Evolutionary conservation across 371 early-diverging fungal genomes (phyloP), one percentile per base, ranked within the genome.

Genomic region (Lichtheimia corymbifera): DNA sequence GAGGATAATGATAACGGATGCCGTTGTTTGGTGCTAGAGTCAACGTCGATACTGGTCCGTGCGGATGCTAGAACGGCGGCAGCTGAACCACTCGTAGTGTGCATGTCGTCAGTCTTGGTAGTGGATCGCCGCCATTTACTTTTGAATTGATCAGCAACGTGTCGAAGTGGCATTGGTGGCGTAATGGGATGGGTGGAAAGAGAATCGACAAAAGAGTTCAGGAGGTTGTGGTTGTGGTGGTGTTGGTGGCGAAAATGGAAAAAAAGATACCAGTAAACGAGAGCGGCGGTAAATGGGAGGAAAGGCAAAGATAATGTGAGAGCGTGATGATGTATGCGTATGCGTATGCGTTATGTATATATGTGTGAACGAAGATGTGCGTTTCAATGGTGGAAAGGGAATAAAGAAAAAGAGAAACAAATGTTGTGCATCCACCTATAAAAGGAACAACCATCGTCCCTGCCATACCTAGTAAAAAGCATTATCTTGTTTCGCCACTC

Each of bases 61-160:
- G 35, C 35, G 35, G 35, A 35, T 35, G 9, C 35, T 9, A 35
- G 35, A 35, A 35, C 35, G 68, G 83, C 74, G 62, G 79, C 68
- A 70, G 47, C 22, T 18, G 47, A 18, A 47, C 18, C 47, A 6
- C 22, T 22, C 22, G 22, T 5, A 0, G 47, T 17, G 47, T n/a
- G 47, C n/a, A 18, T 44, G 70, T 24, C 66, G 54, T 55, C 68
- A 52, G 59, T 63, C 74, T 71, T 55, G 72, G 68, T 54, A 9
- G 11, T 11, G 50, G 62, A 72, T 63, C 69, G 68, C 43, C 67
- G 65, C 79, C 76, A 75, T 65, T 75, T 75, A 14, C 47, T 62
- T 45, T 63, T 55, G 41, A 74, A 59, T 24, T 73, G 77, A 56
- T 71, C 74, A 25, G 74, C 61, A 50, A 77, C 73, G 45, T 66